phyloP scores from a whole-genome alignment of 2,329 filamentous ascomycete species.

The Anthostomella pinea region DNA sequence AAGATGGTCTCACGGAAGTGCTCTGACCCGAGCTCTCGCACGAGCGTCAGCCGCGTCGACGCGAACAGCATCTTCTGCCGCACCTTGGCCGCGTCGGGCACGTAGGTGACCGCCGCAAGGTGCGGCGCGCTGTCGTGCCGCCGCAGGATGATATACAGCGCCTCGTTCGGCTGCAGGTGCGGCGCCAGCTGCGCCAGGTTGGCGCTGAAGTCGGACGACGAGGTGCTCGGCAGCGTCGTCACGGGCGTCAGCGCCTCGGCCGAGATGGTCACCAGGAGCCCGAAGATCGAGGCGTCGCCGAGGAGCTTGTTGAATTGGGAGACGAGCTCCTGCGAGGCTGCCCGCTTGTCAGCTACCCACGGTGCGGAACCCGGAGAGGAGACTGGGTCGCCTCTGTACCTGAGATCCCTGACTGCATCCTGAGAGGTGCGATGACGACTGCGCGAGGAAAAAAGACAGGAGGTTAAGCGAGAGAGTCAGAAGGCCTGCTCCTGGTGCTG shows the following conservation, averaged over 20 bases:
- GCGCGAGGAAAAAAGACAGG: background rate
- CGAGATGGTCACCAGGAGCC: conserved; percentile 68
- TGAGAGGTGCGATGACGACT: too few species aligned
- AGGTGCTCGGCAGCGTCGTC: conserved; percentile 50
- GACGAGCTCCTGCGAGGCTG: conserved; percentile 75
- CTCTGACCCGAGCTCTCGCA: conserved; percentile 74
- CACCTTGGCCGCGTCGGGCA: conserved; percentile 75
- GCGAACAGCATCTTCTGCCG: conserved; percentile 87
- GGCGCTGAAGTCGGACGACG: conserved; percentile 55
- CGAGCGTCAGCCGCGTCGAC: conserved; percentile 70
- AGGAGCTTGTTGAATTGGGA: conserved; percentile 70
- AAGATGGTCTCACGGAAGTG: conserved; percentile 77
- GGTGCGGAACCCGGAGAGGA: background rate
- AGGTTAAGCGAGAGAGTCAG: conserved; percentile 1
- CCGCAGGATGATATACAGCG: conserved; percentile 74
- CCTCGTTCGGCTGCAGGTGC: conserved; percentile 62
- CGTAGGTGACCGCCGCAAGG: conserved; percentile 72
- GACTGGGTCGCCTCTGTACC: conserved; percentile 43
- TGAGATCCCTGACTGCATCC: conserved; percentile 78
- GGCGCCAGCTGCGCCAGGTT: conserved; percentile 63
- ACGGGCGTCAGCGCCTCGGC: conserved; percentile 66
- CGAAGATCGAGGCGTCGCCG: conserved; percentile 59
- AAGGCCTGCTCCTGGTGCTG: conserved; percentile 5
- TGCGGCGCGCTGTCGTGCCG: conserved; percentile 56
- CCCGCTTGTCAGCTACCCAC: conserved; percentile 1